Conservation (phyloP, 805 yeast genomes). For the Zygoascus flipseniorum region DNA sequence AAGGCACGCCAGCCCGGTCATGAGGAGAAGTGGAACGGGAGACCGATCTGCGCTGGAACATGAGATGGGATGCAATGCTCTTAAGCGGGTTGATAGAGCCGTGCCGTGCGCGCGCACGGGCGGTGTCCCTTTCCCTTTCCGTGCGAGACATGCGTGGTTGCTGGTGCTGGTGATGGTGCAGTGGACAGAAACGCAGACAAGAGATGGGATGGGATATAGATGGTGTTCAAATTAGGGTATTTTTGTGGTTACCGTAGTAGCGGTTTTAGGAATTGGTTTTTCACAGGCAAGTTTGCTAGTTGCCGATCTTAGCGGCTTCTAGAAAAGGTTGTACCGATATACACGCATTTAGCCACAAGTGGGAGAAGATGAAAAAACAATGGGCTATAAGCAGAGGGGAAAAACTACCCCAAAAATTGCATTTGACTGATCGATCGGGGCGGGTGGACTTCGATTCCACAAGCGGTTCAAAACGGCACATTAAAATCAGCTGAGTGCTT, state of each 20-base stretch:
- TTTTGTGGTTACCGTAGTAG: background rate
- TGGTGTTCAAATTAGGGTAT: background rate
- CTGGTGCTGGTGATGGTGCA: too few species aligned
- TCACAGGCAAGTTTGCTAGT: background rate
- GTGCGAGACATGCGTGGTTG: background rate
- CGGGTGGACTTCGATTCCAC: too few species aligned
- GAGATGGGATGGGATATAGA: background rate
- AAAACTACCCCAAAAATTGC: too few species aligned
- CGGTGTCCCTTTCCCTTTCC: background rate
- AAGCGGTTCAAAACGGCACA: too few species aligned
- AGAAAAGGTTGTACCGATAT: background rate
- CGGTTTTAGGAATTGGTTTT: background rate
- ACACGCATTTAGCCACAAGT: too few species aligned
- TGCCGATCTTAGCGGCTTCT: background rate
- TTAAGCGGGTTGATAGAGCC: background rate
- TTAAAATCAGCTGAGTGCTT: too few species aligned
- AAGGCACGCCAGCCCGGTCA: background rate
- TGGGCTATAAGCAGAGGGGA: too few species aligned
- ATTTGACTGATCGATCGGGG: too few species aligned
- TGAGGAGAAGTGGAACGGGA: background rate
- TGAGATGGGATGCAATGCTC: conserved; percentile 1
- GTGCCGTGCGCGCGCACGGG: background rate
- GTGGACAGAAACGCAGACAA: background rate
- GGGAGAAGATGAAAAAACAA: too few species aligned
- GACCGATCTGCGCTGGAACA: background rate